Conservation (phyloP, 768 basidiomycete species). For the Russula sp. region DNA sequence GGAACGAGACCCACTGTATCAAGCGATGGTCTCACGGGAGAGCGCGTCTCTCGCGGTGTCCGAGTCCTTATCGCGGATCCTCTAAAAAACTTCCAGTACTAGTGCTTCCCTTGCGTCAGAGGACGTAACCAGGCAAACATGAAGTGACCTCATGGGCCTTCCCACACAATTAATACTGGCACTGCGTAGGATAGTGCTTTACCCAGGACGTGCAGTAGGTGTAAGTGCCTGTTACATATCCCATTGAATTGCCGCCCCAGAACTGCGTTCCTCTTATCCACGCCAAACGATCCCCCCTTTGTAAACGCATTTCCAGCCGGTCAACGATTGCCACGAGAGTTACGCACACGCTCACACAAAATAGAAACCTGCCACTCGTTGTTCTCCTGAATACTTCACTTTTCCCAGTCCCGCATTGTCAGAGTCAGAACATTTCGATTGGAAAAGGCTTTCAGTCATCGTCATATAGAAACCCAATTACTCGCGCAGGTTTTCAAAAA, state of each 20-base stretch:
- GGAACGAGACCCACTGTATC: too few relatives aligned
- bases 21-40: neutral
- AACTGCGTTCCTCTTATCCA: neutral
- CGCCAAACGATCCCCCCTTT: neutral
- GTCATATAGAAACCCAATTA: neutral
- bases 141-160: slow-evolving; percentile 12
- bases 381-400: neutral
- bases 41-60: neutral
- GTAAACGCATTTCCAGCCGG: neutral
- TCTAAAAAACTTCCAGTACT: neutral
- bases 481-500: neutral
- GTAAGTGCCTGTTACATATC: neutral
- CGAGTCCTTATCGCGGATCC: neutral
- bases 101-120: slow-evolving; percentile 10
- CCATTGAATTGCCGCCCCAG: neutral
- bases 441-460: neutral
- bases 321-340: slow-evolving; percentile 11
- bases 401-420: neutral
- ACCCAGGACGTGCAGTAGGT: neutral
- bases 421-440: neutral
- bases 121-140: slow-evolving; percentile 15
- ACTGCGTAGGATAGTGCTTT: neutral
- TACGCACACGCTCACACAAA: neutral
- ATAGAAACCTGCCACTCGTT: neutral
- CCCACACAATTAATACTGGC: neutral